Conservation (phyloP, 768 basidiomycete species). For the Gyrodon lividus region DNA sequence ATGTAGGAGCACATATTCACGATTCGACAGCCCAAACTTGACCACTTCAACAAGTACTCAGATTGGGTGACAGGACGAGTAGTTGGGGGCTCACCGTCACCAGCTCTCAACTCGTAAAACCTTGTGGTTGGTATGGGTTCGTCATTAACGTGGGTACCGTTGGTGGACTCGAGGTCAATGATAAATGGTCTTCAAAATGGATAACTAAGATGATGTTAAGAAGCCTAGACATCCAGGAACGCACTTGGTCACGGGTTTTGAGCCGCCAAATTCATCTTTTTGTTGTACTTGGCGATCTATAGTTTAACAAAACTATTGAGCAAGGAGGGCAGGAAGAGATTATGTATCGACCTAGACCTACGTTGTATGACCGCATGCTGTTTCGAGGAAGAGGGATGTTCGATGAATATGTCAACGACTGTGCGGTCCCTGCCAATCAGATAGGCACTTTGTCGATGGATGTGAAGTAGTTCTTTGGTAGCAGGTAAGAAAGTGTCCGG, state of each 20-base stretch:
- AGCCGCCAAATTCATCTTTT: constrained; percentile 82
- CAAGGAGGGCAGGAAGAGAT: not conserved
- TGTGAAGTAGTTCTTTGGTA: constrained; percentile 78
- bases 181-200: constrained; percentile 74
- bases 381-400: constrained; percentile 97
- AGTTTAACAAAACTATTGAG: constrained; percentile 6
- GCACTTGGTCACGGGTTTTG: constrained; percentile 81
- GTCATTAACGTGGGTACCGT: constrained; percentile 90
- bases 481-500: not conserved
- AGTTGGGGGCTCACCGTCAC: constrained; percentile 62
- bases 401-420: constrained; percentile 83
- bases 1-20: constrained; percentile 84
- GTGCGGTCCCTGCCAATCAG: constrained; percentile 86
- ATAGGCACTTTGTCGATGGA: constrained; percentile 92
- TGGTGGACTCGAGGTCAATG: constrained; percentile 98
- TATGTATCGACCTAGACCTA: constrained; percentile 43
- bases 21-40: constrained; percentile 77
- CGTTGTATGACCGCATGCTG: constrained; percentile 98
- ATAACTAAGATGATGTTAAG: constrained; percentile 7
- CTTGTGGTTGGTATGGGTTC: constrained; percentile 80
- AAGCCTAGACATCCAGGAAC: constrained; percentile 29
- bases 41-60: constrained; percentile 52
- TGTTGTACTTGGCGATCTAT: constrained; percentile 80
- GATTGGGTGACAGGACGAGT: not conserved
- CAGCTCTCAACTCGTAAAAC: constrained; percentile 78